A percentile compares a stretch with the other conserved stretches of the same genome.
These are phyloP conservation scores for Xylariaceae sp. DNA, from an alignment of 2,329 filamentous ascomycete species.

Conservation along the genomic window DNA sequence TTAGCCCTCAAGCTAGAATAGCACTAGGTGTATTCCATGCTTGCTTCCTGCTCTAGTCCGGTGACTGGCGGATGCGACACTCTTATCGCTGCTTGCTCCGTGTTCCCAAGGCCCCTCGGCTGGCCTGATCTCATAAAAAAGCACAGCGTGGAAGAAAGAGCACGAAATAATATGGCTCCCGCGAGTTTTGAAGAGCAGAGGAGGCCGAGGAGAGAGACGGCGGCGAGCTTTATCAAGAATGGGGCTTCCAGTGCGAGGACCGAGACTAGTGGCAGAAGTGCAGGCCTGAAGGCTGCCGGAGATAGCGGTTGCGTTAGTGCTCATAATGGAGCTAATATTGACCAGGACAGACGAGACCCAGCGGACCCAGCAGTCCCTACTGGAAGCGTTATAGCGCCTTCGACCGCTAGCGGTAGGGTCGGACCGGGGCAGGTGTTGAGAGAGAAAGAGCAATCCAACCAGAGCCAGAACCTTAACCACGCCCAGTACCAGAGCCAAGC, in stretches of 20 bases:
- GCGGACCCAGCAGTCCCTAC: conserved; percentile 2
- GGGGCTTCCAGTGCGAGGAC: conserved; percentile 2
- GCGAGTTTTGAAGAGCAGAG: conserved; percentile 1
- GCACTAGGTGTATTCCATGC: neutral
- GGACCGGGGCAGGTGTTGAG: neutral
- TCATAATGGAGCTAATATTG: conserved; percentile 5
- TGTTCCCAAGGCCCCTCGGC: neutral
- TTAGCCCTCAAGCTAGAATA: neutral
- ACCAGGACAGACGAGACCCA: conserved; percentile 3
- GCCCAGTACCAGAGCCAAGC: too few relatives aligned
- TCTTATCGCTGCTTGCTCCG: conserved; percentile 3
- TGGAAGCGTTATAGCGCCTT: neutral
- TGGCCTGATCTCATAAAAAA: conserved; percentile 1
- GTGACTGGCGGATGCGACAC: conserved; percentile 6
- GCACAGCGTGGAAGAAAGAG: neutral
- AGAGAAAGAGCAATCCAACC: neutral
- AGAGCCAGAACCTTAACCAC: neutral
- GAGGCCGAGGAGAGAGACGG: conserved; percentile 14
- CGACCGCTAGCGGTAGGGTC: neutral
- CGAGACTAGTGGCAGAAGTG: neutral
- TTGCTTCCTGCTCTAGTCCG: neutral
- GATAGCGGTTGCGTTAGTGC: conserved; percentile 11
- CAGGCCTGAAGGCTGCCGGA: conserved; percentile 1
- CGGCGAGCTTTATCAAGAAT: conserved; percentile 13
- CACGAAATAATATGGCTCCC: conserved; percentile 10